Conservation (phyloP, 805 yeast species). For the Yarrowia bubula region DNA sequence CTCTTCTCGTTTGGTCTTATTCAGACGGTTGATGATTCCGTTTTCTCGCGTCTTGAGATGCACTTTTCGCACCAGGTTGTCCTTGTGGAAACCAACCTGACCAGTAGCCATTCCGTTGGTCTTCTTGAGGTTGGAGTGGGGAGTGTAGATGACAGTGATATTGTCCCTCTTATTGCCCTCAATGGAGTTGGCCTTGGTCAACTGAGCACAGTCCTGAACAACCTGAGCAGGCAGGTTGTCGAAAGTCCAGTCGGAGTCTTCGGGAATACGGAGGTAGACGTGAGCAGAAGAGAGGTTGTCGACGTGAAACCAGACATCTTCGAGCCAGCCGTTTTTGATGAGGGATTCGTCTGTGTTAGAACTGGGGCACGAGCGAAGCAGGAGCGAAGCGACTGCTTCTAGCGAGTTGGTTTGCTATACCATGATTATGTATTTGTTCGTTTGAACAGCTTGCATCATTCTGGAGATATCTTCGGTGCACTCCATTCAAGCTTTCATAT, state of each 20-base stretch:
- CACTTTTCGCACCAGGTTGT: conserved; percentile 51
- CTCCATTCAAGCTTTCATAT: background rate
- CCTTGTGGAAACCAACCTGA: conserved; percentile 69
- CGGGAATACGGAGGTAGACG: conserved; percentile 59
- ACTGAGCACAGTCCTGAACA: conserved; percentile 60
- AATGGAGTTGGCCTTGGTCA: conserved; percentile 75
- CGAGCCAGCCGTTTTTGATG: conserved; percentile 30
- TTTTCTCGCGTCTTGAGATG: conserved; percentile 58
- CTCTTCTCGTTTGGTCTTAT: conserved; percentile 61
- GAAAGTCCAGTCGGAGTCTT: conserved; percentile 44
- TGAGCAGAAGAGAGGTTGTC: conserved; percentile 77
- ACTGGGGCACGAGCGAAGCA: background rate
- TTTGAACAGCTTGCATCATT: too few relatives aligned
- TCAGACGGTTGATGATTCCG: conserved; percentile 57
- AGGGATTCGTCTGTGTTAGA: conserved; percentile 46
- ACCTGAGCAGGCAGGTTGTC: conserved; percentile 53
- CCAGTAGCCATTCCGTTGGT: conserved; percentile 74
- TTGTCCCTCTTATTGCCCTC: conserved; percentile 70
- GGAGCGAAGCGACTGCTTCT: background rate
- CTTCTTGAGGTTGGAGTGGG: conserved; percentile 66
- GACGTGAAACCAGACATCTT: conserved; percentile 55
- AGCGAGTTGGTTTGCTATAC: too few relatives aligned
- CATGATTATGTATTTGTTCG: too few relatives aligned
- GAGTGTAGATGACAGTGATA: conserved; percentile 67
- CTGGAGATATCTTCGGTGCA: too few relatives aligned